Evolutionary conservation across 495 filamentous ascomycete genomes (phyloP).

Genomic region (Penicillium taxi): DNA sequence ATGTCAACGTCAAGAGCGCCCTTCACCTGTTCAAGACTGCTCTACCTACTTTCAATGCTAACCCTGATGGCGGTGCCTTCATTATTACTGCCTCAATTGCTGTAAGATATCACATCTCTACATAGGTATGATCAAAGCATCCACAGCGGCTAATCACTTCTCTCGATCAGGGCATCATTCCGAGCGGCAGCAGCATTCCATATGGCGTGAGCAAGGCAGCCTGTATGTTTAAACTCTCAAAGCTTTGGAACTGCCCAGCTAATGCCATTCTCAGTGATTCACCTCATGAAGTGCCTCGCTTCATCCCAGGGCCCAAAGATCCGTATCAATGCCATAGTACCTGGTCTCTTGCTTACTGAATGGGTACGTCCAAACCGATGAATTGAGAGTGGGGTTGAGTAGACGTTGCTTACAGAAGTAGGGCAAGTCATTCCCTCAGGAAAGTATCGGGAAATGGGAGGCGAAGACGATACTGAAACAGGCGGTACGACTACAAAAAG

Average conservation of each 20-base stretch:
- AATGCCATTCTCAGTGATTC: constrained; percentile 38
- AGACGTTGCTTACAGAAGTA: too few relatives aligned
- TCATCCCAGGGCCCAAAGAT: constrained; percentile 56
- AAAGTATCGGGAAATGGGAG: constrained; percentile 32
- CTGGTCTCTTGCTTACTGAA: constrained; percentile 62
- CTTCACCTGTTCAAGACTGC: constrained; percentile 55
- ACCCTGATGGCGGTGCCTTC: constrained; percentile 60
- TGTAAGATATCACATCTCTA: constrained; percentile 17
- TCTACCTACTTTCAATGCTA: constrained; percentile 56
- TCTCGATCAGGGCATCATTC: constrained; percentile 31
- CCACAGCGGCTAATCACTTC: not conserved
- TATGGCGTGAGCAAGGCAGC: constrained; percentile 63
- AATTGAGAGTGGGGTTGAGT: too few relatives aligned
- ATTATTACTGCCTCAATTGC: constrained; percentile 62
- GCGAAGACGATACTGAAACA: constrained; percentile 37
- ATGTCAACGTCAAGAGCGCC: constrained; percentile 61
- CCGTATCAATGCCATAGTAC: constrained; percentile 59
- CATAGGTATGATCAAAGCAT: too few relatives aligned
- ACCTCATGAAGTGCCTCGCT: constrained; percentile 68
- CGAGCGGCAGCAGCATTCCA: constrained; percentile 52
- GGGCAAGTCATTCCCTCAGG: constrained; percentile 40
- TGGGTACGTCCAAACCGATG: constrained; percentile 62
- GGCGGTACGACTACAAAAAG: constrained; percentile 24
- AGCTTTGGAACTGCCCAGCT: not conserved
- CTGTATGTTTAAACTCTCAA: constrained; percentile 17